Evolutionary conservation across 148 eudicot species (phyloP).

Genomic region (Drosera capensis): DNA sequence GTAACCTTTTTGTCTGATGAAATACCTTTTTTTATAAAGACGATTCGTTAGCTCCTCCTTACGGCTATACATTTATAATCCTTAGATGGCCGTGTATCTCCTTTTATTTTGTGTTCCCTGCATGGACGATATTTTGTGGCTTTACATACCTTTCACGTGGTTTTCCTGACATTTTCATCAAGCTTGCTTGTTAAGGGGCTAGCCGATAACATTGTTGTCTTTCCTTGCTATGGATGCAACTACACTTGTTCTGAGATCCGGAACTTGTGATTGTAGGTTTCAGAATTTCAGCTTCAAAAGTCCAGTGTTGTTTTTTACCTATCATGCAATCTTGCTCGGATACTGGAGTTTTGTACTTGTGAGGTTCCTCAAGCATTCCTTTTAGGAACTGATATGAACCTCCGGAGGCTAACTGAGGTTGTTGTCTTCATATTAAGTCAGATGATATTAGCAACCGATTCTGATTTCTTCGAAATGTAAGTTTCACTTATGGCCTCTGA

Average conservation of each 20-base stretch:
- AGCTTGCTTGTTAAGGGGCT: too few species aligned
- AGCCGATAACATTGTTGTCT: too few species aligned
- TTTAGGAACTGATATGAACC: constrained; percentile 70
- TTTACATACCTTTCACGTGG: too few species aligned
- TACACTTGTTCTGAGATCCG: not conserved
- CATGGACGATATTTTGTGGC: too few species aligned
- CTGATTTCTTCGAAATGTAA: constrained; percentile 68
- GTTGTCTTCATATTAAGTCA: constrained; percentile 73
- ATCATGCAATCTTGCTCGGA: constrained; percentile 89
- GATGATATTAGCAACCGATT: constrained; percentile 51
- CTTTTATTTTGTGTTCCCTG: too few species aligned
- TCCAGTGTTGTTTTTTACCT: constrained; percentile 77
- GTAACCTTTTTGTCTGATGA: too few species aligned
- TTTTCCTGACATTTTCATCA: too few species aligned
- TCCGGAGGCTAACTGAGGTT: constrained; percentile 68
- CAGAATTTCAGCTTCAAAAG: constrained; percentile 76
- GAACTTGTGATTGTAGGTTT: constrained; percentile 22
- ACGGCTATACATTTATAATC: too few species aligned
- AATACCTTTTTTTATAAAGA: too few species aligned
- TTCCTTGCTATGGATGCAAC: not conserved
- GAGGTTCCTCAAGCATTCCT: constrained; percentile 84
- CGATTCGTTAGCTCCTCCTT: too few species aligned
- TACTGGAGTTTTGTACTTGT: constrained; percentile 74
- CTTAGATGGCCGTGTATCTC: too few species aligned
- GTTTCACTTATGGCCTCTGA: constrained; percentile 11